phyloP scores from a whole-genome alignment of 306 rosid genomes.

The Mucuna pruriens region DNA sequence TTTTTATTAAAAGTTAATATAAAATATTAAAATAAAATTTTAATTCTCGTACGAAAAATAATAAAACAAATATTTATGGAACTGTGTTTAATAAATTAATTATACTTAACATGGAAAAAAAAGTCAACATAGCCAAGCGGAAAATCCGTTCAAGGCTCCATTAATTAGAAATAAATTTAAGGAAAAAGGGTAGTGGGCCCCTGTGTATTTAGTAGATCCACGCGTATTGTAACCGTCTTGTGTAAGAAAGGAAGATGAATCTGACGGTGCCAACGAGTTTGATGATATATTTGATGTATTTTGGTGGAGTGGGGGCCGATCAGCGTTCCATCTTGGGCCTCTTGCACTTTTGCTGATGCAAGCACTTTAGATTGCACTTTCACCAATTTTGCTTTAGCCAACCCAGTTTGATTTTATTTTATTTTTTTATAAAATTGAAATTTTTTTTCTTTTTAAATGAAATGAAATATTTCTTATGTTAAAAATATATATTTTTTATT shows the following conservation, averaged over 20 bases:
- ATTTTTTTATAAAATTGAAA: not conserved
- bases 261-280: slow-evolving; percentile 5
- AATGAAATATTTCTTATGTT: no score
- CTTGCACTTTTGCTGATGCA: not conserved
- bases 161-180: not conserved
- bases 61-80: no score
- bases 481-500: no score
- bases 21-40: no score
- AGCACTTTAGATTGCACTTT: not conserved
- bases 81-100: no score
- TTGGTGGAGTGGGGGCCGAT: slow-evolving; percentile 17
- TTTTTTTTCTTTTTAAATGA: no score
- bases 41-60: no score
- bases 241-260: slow-evolving; percentile 12
- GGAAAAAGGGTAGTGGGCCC: slow-evolving; percentile 23
- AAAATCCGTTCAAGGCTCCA: slow-evolving; percentile 9
- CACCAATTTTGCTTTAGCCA: not conserved
- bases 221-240: slow-evolving; percentile 19
- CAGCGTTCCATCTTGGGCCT: not conserved
- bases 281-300: not conserved
- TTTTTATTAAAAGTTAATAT: no score
- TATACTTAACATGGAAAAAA: not conserved
- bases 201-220: not conserved
- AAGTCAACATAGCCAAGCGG: slow-evolving; percentile 1
- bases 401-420: not conserved